Conservation (phyloP, 1,284 basidiomycete genomes). For the Ganoderma leucocontextum region DNA sequence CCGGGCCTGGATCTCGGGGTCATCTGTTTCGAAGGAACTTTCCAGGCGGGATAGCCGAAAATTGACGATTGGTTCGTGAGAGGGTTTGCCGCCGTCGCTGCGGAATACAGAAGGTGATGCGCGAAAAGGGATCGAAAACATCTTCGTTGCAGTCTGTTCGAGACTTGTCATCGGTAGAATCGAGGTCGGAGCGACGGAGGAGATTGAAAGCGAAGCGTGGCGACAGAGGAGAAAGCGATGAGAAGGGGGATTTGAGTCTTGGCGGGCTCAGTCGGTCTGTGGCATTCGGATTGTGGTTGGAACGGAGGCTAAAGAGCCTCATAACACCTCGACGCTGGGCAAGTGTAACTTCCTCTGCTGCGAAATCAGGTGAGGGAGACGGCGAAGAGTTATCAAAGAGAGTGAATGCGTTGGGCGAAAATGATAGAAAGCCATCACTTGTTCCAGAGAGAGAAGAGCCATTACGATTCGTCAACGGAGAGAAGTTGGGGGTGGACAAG, state of each 20-base stretch:
- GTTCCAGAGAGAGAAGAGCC: conserved; percentile 1
- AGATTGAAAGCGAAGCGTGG: conserved; percentile 6
- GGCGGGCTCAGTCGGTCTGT: background rate
- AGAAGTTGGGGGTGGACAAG: background rate
- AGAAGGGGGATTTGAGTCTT: conserved; percentile 14
- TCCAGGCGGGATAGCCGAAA: background rate
- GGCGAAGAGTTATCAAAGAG: background rate
- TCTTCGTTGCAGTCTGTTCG: conserved; percentile 12
- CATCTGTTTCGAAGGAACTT: background rate
- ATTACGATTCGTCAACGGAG: background rate
- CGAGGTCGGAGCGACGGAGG: background rate
- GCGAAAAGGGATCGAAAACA: conserved; percentile 32
- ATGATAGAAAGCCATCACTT: conserved; percentile 1
- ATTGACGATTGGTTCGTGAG: conserved; percentile 7
- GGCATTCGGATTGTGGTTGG: background rate
- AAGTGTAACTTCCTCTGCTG: conserved; percentile 8
- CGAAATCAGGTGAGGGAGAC: background rate
- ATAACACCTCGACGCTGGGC: conserved; percentile 28
- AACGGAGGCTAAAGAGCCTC: conserved; percentile 17
- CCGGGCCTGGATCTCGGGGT: conserved; percentile 16
- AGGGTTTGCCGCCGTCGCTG: conserved; percentile 20
- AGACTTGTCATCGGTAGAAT: background rate
- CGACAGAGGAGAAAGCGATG: conserved; percentile 16
- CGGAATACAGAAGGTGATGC: conserved; percentile 24
- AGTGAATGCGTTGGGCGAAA: background rate